Evolutionary conservation across 2,329 filamentous ascomycete genomes (phyloP).

Genomic region (Cytospora paraplurivora): DNA sequence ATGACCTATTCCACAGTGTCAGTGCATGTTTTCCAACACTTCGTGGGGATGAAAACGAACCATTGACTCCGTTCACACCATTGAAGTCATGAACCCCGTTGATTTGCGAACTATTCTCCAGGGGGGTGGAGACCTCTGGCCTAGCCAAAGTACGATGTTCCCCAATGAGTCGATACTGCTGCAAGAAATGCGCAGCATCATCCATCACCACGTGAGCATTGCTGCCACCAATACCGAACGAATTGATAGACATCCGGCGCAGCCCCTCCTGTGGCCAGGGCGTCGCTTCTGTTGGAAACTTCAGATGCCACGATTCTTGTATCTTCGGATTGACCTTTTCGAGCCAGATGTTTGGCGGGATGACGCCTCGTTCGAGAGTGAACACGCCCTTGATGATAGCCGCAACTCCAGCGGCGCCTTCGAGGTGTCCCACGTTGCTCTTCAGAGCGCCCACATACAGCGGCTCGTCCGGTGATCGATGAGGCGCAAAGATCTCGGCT

Average conservation of each 20-base stretch:
- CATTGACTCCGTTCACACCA: background rate
- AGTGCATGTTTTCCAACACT: too few relatives aligned
- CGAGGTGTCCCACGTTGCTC: constrained; percentile 35
- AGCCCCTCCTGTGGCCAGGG: constrained; percentile 28
- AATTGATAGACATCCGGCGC: constrained; percentile 36
- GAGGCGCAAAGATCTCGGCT: constrained; percentile 32
- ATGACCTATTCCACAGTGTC: background rate
- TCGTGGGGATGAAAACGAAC: background rate
- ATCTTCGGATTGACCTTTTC: constrained; percentile 32
- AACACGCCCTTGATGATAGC: constrained; percentile 34
- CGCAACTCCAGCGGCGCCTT: constrained; percentile 33
- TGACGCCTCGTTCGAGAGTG: constrained; percentile 33
- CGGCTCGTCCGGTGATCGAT: constrained; percentile 22
- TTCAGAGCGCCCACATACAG: constrained; percentile 34
- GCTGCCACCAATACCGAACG: constrained; percentile 38
- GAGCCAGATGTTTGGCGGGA: constrained; percentile 33
- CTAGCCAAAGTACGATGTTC: constrained; percentile 21
- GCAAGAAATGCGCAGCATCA: constrained; percentile 21
- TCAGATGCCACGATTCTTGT: constrained; percentile 29
- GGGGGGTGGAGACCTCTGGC: constrained; percentile 30
- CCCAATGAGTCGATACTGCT: constrained; percentile 16
- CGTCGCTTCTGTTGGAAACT: constrained; percentile 27
- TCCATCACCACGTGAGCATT: constrained; percentile 34
- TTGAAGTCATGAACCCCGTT: too few relatives aligned
- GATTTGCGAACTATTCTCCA: background rate